A percentile compares a stretch with the other conserved stretches of the same genome.
Conservation (phyloP, 2,329 filamentous ascomycete species). For the Botryotinia narcissicola region DNA sequence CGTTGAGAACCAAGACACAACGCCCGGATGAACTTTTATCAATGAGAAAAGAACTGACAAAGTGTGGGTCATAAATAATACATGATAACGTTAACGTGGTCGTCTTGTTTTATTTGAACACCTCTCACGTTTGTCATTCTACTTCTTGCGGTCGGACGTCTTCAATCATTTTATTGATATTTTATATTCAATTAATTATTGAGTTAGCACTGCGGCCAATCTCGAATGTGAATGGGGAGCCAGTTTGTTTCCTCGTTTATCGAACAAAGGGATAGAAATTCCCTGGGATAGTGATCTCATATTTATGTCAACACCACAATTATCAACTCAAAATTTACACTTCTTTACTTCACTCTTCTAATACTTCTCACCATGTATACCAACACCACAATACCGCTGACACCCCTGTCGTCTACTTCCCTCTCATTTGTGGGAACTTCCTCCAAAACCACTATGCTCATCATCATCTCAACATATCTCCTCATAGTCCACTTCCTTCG, state of each 20-base stretch:
- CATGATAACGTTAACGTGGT: background rate
- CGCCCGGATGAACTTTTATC: background rate
- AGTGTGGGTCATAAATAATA: background rate
- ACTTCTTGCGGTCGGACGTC: background rate
- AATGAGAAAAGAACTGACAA: background rate
- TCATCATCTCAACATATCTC: conserved; percentile 8
- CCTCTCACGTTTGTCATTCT: background rate
- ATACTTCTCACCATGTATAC: background rate
- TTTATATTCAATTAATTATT: background rate
- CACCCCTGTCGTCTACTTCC: background rate
- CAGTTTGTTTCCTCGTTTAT: background rate
- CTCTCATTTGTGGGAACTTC: background rate
- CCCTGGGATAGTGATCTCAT: background rate
- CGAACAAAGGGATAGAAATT: background rate
- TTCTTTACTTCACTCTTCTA: background rate
- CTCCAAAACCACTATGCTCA: background rate
- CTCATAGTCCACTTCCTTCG: conserved; percentile 37
- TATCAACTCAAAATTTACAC: background rate
- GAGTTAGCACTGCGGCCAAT: background rate
- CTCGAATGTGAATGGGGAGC: background rate
- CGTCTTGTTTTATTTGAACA: background rate
- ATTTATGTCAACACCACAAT: background rate
- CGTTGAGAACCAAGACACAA: background rate
- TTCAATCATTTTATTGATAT: background rate
- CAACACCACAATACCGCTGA: background rate